phyloP scores from a whole-genome alignment of 176 grass and related monocot species.

The Stipa capillata region DNA sequence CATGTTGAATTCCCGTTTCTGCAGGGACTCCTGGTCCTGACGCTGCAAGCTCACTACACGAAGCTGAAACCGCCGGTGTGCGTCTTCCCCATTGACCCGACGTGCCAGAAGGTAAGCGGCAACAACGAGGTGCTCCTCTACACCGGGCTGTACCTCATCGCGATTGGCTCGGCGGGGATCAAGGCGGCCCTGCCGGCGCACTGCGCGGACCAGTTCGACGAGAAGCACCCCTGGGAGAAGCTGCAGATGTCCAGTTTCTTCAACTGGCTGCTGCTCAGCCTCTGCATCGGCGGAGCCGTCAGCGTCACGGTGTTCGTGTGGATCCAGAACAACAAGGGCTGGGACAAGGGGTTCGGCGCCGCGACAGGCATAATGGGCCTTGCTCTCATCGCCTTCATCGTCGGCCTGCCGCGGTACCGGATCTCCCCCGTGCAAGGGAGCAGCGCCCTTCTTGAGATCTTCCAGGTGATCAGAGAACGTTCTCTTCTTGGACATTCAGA shows the following conservation, averaged over 20 bases:
- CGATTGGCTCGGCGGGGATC: slow-evolving; percentile 57
- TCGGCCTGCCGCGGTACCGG: slow-evolving; percentile 45
- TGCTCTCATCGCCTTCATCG: slow-evolving; percentile 42
- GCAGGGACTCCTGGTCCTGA: slow-evolving; percentile 62
- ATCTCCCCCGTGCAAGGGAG: slow-evolving; percentile 33
- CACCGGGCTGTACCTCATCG: slow-evolving; percentile 44
- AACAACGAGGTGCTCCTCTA: slow-evolving; percentile 34
- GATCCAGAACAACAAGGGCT: slow-evolving; percentile 36
- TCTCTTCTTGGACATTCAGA: background rate
- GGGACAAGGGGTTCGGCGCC: slow-evolving; percentile 44
- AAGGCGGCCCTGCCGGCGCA: slow-evolving; percentile 61
- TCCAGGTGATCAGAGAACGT: slow-evolving; percentile 23
- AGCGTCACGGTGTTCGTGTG: slow-evolving; percentile 63
- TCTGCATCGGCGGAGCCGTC: slow-evolving; percentile 34
- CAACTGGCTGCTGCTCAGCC: slow-evolving; percentile 71
- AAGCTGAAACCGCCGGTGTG: slow-evolving; percentile 28
- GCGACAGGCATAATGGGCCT: slow-evolving; percentile 22
- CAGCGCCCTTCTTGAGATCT: slow-evolving; percentile 38
- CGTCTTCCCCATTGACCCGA: background rate
- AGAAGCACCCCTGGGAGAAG: slow-evolving; percentile 39
- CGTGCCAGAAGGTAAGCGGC: slow-evolving; percentile 23
- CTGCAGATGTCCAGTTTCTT: slow-evolving; percentile 69
- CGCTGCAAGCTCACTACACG: slow-evolving; percentile 45
- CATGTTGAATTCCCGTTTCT: background rate
- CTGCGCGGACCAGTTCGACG: slow-evolving; percentile 75